Conservation (phyloP, 148 eudicot genomes). For the Camellia lanceoleosa region DNA sequence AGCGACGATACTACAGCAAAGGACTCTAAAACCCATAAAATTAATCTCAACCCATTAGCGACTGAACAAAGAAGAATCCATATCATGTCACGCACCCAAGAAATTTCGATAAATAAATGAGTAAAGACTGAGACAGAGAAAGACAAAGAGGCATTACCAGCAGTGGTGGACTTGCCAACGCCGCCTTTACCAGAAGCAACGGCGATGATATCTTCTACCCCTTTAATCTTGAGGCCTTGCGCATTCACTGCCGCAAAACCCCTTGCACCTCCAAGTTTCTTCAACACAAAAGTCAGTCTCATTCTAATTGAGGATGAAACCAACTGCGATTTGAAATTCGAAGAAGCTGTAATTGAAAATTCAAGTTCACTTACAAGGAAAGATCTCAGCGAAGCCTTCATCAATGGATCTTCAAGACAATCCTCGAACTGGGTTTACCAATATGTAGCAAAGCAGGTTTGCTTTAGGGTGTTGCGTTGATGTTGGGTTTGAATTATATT, state of each 20-base stretch:
- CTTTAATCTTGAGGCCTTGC: slow-evolving; percentile 57
- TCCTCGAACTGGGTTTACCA: too few species aligned
- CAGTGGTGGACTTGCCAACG: slow-evolving; percentile 96
- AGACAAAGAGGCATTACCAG: slow-evolving; percentile 42
- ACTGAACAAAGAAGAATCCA: background rate
- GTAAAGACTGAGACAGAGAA: background rate
- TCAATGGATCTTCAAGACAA: slow-evolving; percentile 11
- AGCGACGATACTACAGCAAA: background rate
- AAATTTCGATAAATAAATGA: background rate
- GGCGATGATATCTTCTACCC: slow-evolving; percentile 81
- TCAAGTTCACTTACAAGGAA: slow-evolving; percentile 19
- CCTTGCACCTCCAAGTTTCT: slow-evolving; percentile 39
- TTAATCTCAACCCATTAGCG: background rate
- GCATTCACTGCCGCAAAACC: slow-evolving; percentile 37
- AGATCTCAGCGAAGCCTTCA: slow-evolving; percentile 34
- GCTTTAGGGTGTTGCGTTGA: too few species aligned
- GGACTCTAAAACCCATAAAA: background rate
- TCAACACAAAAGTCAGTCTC: slow-evolving; percentile 12
- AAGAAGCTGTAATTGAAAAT: background rate
- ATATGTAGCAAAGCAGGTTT: too few species aligned
- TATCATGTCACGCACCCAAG: background rate
- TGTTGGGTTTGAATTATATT: too few species aligned
- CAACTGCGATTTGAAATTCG: background rate
- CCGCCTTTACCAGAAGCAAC: slow-evolving; percentile 99
- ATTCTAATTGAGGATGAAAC: background rate